phyloP scores from a whole-genome alignment of 176 grass and related monocot genomes.

The bread wheat (Triticum aestivum) region IWGSC_CS_RefSeq_v2.1 NC_057799.1:405175128-405175627 shows the following conservation, averaged over 20 bases:
- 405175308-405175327: neutral
- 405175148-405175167: neutral
- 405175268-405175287: neutral
- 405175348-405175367: neutral
- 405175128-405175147: neutral
- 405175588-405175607: neutral
- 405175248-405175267: slow-evolving; percentile 16
- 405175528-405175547: slow-evolving; percentile 53
- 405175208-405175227: neutral
- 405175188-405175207: neutral
- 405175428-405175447: slow-evolving; percentile 40
- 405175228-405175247: neutral
- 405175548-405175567: slow-evolving; percentile 60
- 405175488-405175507: slow-evolving; percentile 61
- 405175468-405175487: slow-evolving; percentile 77
- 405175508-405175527: slow-evolving; percentile 56
- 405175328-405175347: neutral
- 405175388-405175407: slow-evolving; percentile 48
- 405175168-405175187: neutral
- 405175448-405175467: slow-evolving; percentile 31
- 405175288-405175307: neutral
- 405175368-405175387: slow-evolving; percentile 19
- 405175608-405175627: neutral
- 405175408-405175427: slow-evolving; percentile 71
- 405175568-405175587: neutral